Conservation (phyloP, 192 early-diverging fungal genomes). For the Umbelopsis vinacea region DNA sequence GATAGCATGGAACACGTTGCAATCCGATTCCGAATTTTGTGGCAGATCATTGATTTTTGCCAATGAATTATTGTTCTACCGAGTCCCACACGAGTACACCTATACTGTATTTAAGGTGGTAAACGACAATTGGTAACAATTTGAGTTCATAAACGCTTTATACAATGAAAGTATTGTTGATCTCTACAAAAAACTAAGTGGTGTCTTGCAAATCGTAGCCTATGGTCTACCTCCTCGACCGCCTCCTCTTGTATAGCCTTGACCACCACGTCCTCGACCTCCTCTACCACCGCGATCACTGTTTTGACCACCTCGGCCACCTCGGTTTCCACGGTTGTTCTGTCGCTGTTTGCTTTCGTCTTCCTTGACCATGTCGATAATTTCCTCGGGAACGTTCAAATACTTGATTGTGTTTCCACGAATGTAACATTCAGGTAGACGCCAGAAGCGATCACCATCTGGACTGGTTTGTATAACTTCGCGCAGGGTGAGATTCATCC, state of each 20-base stretch:
- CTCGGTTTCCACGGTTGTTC: constrained; percentile 40
- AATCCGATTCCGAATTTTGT: no score
- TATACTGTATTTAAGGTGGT: no score
- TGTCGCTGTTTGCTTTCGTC: constrained; percentile 67
- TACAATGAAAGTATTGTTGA: constrained; percentile 14
- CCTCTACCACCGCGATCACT: constrained; percentile 44
- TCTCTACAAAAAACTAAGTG: constrained; percentile 8
- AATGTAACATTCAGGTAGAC: constrained; percentile 90
- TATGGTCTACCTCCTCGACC: constrained; percentile 48
- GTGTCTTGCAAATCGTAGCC: neutral
- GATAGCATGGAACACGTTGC: no score
- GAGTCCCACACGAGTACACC: no score
- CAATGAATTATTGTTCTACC: no score
- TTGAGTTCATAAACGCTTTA: constrained; percentile 7
- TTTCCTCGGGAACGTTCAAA: constrained; percentile 86
- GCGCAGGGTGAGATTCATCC: constrained; percentile 96
- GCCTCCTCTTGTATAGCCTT: constrained; percentile 49
- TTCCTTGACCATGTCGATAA: constrained; percentile 91
- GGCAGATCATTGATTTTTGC: no score
- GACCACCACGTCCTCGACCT: constrained; percentile 56
- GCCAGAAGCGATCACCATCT: constrained; percentile 93
- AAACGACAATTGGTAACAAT: no score
- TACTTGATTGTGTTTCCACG: constrained; percentile 91
- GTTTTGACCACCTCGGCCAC: constrained; percentile 45
- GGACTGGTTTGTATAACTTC: constrained; percentile 94